A percentile compares a stretch with the other conserved stretches of the same genome.
These are phyloP conservation scores for Fusarium duplospermum DNA, from an alignment of 2,329 filamentous ascomycete genomes.

Conservation along the genomic window DNA sequence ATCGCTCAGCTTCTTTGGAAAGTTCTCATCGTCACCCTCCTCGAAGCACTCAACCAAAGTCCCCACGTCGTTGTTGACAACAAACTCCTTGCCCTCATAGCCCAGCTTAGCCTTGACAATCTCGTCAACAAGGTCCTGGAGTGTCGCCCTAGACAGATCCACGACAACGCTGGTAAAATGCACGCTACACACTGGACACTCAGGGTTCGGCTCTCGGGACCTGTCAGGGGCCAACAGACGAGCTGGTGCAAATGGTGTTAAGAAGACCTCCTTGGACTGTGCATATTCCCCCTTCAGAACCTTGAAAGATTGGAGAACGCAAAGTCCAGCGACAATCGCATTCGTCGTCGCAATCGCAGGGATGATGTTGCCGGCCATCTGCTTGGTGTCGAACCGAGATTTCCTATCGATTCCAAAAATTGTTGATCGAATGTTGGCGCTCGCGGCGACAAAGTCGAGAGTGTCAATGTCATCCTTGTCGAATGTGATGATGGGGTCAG, in stretches of 20 bases:
- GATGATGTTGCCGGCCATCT: conserved; percentile 99
- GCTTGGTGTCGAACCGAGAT: conserved; percentile 96
- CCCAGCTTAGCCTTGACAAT: conserved; percentile 77
- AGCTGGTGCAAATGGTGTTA: conserved; percentile 74
- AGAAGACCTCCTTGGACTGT: conserved; percentile 84
- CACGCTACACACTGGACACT: conserved; percentile 86
- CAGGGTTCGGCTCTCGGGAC: conserved; percentile 75
- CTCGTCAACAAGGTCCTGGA: conserved; percentile 82
- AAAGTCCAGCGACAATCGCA: conserved; percentile 92
- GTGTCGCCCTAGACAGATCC: conserved; percentile 77
- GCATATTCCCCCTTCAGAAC: conserved; percentile 79
- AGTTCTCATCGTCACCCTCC: conserved; percentile 88
- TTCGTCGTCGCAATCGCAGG: conserved; percentile 98
- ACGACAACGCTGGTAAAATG: conserved; percentile 75
- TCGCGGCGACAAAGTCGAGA: conserved; percentile 91
- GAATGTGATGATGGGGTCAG: conserved; percentile 80
- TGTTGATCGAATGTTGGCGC: conserved; percentile 87
- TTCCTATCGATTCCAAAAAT: conserved; percentile 91
- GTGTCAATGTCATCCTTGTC: conserved; percentile 98
- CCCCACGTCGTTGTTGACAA: conserved; percentile 77
- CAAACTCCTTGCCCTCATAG: conserved; percentile 83
- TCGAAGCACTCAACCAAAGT: conserved; percentile 71
- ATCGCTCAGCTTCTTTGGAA: conserved; percentile 81
- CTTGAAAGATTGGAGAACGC: conserved; percentile 93
- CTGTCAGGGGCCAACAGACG: conserved; percentile 69